These are phyloP conservation scores for Pezicula rhizophila DNA, from an alignment of 2,329 filamentous ascomycete species.

Conservation along the genomic window DNA sequence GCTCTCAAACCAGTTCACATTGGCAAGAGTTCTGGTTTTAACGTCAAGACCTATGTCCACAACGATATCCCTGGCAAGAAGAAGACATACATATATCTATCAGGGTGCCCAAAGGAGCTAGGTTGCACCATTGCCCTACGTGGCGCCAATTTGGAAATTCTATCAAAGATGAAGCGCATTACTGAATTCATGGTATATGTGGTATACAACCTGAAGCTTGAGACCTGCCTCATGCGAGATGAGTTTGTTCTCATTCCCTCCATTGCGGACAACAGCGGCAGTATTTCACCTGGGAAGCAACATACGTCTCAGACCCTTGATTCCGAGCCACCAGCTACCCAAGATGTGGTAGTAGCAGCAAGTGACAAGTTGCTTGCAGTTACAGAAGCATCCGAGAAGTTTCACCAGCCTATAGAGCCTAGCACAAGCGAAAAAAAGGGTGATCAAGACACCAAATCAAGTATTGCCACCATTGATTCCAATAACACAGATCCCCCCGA, in stretches of 20 bases:
- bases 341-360: slow-evolving; percentile 16
- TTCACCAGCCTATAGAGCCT: background rate
- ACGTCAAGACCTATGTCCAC: slow-evolving; percentile 92
- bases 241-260: slow-evolving; percentile 81
- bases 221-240: slow-evolving; percentile 89
- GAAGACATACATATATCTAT: slow-evolving; percentile 94
- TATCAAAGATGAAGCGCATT: slow-evolving; percentile 81
- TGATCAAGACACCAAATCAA: background rate
- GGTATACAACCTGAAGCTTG: slow-evolving; percentile 93
- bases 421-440: slow-evolving; percentile 1
- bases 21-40: slow-evolving; percentile 78
- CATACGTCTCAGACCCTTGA: slow-evolving; percentile 6
- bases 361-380: slow-evolving; percentile 21
- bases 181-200: slow-evolving; percentile 99
- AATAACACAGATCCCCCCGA: slow-evolving; percentile 10
- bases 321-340: slow-evolving; percentile 2
- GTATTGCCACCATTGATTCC: slow-evolving; percentile 1
- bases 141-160: slow-evolving; percentile 64
- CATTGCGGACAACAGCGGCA: slow-evolving; percentile 42
- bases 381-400: slow-evolving; percentile 7
- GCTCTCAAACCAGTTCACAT: slow-evolving; percentile 68
- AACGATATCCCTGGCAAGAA: slow-evolving; percentile 66
- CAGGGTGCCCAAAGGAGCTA: slow-evolving; percentile 80
- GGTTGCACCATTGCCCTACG: slow-evolving; percentile 92
- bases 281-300: slow-evolving; percentile 31